Percentiles rank a stretch among this genome's conserved stretches.
These are phyloP conservation scores for Pseudogymnoascus sp. DNA, from an alignment of 2,329 filamentous ascomycete genomes.

Conservation along the genomic window DNA sequence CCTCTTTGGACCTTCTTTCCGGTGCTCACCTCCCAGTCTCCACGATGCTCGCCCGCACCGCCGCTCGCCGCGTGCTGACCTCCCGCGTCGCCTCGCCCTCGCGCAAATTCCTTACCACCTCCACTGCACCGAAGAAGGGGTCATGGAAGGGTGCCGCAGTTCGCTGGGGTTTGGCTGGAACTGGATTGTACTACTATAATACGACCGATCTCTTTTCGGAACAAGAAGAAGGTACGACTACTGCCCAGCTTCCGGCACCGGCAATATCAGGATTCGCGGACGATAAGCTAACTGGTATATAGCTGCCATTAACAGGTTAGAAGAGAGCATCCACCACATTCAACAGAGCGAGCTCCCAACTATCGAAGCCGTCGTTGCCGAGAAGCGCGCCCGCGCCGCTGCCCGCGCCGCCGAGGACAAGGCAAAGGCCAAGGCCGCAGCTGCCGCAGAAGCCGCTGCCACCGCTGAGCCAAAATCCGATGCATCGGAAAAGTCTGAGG, in stretches of 20 bases:
- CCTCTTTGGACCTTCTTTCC: neutral
- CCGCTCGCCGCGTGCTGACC: neutral
- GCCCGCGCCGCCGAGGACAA: constrained; percentile 20
- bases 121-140: constrained; percentile 53
- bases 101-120: constrained; percentile 46
- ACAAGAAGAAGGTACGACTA: constrained; percentile 60
- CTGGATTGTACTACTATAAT: constrained; percentile 87
- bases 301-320: constrained; percentile 27
- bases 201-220: constrained; percentile 83
- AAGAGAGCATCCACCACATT: constrained; percentile 28
- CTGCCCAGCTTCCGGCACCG: constrained; percentile 27
- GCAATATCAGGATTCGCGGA: constrained; percentile 34
- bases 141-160: constrained; percentile 71
- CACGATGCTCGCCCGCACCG: constrained; percentile 6
- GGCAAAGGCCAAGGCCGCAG: constrained; percentile 15
- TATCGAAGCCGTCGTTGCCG: constrained; percentile 57
- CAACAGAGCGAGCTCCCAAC: constrained; percentile 50
- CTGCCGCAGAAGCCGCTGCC: constrained; percentile 18
- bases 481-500: neutral
- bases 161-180: constrained; percentile 69
- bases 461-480: constrained; percentile 14
- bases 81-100: constrained; percentile 17
- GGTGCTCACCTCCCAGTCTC: neutral
- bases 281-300: constrained; percentile 16
- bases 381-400: constrained; percentile 41